phyloP scores from a whole-genome alignment of 495 filamentous ascomycete species.

The Astrothelium macrocarpum region DNA sequence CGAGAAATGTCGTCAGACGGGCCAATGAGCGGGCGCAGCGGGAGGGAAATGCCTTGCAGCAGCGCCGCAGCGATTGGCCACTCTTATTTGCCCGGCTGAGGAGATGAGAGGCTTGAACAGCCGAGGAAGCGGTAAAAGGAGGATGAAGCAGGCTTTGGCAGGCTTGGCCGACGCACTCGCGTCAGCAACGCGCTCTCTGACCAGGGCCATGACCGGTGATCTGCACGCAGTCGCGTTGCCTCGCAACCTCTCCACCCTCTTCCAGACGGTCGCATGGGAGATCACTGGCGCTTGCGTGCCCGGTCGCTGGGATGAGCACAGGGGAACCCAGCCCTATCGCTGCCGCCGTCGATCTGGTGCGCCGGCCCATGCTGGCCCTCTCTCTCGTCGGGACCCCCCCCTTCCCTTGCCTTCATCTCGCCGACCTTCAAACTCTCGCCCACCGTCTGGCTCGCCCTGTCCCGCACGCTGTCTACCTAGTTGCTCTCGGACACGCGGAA shows the following conservation, averaged over 20 bases:
- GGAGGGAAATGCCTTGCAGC: background rate
- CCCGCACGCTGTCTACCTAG: background rate
- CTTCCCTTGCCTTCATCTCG: background rate
- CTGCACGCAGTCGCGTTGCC: background rate
- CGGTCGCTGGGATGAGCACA: background rate
- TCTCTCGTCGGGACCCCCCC: background rate
- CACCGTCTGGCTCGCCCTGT: background rate
- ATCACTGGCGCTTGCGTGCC: constrained; percentile 1
- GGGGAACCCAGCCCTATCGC: background rate
- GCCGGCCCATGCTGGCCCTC: too few species aligned
- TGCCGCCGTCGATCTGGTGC: background rate
- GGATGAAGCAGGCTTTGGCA: background rate
- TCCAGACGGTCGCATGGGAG: background rate
- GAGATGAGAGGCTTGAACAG: constrained; percentile 2
- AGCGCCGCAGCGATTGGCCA: background rate
- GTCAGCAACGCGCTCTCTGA: background rate
- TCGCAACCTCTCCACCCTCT: background rate
- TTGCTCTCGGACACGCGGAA: constrained; percentile 3
- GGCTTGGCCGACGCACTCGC: background rate
- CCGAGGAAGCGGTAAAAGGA: constrained; percentile 5
- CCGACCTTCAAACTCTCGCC: background rate
- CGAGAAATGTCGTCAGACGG: background rate
- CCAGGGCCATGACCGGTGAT: background rate
- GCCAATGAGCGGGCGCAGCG: background rate
- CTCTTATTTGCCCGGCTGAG: background rate